Base-by-base conservation (phyloP, 2,329 filamentous ascomycete species). In the Plenodomus tracheiphilus region DNA sequence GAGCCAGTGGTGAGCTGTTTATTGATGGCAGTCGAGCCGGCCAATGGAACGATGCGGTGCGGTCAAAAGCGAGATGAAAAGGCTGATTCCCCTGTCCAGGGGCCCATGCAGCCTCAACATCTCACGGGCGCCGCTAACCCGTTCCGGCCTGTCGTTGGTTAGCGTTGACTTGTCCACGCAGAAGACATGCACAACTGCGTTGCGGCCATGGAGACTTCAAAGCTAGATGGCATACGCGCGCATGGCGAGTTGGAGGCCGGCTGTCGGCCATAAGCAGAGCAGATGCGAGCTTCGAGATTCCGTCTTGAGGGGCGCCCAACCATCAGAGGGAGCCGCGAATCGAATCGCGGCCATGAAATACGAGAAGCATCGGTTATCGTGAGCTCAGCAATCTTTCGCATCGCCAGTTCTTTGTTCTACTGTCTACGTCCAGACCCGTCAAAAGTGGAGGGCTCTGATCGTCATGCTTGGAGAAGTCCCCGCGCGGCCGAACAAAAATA, bases 1-100 rank as follows among this genome's bases (percentile, higher is more conserved):
- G 47, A 60, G 61, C 52, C 58, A 54, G 51, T 50, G 56, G 52
- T 58, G 59, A 59, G 59, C 48, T 49, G 60, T 62, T 65, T 69
- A 68, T 69, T 69, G 65, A 67, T 56, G 53, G 57, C 58, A 53
- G 49, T 47, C 49, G 37, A 47, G 36, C 25, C 41, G 43, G 43
- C 56, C 58, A 57, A 66, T 68, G 59, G 56, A 13, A 51, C 52
- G 20, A 32, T 51, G 54, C 36, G 59, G 51, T 49, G 50, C 50
- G 51, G 39, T 43, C 46, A 51, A 52, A 63, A 65, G 65, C 65
- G 62, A 71, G 64, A 70, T 71, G 69, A 65, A 56, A 37, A 53
- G 48, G 43, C 47, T 57, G 64, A 60, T 62, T 64, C 66, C 58
- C 55, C 66, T 58, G 63, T 62, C 54, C 57, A 64, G 56, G 47